phyloP scores from a whole-genome alignment of 1,284 basidiomycete species.

The Trichosporon ovoides region DNA sequence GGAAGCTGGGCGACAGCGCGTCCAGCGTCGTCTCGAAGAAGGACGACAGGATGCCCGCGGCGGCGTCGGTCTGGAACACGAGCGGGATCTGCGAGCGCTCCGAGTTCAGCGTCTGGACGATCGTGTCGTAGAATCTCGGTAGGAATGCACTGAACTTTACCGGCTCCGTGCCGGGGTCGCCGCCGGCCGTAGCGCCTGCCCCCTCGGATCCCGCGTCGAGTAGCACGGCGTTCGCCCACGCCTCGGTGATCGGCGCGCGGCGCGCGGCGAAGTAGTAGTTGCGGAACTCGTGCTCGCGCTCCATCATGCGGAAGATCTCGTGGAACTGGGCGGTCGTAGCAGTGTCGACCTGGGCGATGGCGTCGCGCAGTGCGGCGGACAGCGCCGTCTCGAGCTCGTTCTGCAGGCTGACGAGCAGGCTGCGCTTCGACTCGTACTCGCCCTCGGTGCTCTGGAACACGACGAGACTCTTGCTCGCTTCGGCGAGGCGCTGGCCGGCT shows the following conservation, averaged over 20 bases:
- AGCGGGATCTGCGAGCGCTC: constrained; percentile 69
- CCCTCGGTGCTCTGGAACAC: constrained; percentile 78
- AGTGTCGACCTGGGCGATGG: constrained; percentile 69
- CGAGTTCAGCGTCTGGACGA: constrained; percentile 60
- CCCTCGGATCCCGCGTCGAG: constrained; percentile 5
- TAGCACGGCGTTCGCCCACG: constrained; percentile 58
- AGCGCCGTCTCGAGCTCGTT: constrained; percentile 87
- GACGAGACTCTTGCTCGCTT: constrained; percentile 77
- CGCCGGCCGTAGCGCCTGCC: not conserved
- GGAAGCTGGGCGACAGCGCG: constrained; percentile 68
- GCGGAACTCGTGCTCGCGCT: constrained; percentile 81
- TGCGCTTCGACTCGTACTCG: constrained; percentile 76
- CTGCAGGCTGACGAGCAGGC: constrained; percentile 79
- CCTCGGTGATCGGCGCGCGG: constrained; percentile 58
- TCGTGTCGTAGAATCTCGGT: constrained; percentile 56
- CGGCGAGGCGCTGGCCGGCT: constrained; percentile 79
- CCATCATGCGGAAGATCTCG: constrained; percentile 79
- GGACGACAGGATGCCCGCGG: constrained; percentile 64
- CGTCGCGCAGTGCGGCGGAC: constrained; percentile 75
- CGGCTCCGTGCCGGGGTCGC: constrained; percentile 31
- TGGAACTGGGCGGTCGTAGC: constrained; percentile 55
- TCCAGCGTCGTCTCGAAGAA: constrained; percentile 76
- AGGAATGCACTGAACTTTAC: constrained; percentile 62
- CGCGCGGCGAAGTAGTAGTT: constrained; percentile 87
- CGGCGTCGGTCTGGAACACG: constrained; percentile 60